Evolutionary conservation across 73 alveolate genomes (phyloP).

Genomic region (Tetrahymena thermophila): DNA sequence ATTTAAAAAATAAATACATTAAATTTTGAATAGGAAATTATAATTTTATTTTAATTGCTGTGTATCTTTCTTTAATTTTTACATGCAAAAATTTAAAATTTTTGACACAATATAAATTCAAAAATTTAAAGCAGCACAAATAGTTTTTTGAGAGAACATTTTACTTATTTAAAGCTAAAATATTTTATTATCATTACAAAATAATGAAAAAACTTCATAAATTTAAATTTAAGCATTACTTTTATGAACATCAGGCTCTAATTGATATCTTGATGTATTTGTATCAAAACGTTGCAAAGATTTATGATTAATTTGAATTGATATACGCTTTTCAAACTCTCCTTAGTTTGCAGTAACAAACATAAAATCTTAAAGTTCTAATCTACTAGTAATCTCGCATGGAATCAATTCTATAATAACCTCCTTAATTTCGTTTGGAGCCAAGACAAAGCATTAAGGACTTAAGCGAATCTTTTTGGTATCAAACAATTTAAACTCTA

Average conservation of each 20-base stretch:
- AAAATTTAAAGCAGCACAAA: neutral
- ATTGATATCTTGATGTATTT: neutral
- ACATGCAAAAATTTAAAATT: neutral
- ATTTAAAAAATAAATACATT: neutral
- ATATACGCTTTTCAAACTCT: neutral
- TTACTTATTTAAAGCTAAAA: neutral
- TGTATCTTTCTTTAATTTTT: neutral
- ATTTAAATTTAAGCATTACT: neutral
- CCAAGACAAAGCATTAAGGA: neutral
- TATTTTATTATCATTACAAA: too few species aligned
- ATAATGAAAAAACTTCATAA: neutral
- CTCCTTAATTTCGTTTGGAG: neutral
- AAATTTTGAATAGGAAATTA: too few species aligned
- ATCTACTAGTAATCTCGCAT: neutral
- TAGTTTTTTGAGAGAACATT: neutral
- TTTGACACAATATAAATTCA: neutral
- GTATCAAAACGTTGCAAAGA: neutral
- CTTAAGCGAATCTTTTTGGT: neutral
- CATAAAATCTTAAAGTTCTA: neutral
- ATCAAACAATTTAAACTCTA: neutral
- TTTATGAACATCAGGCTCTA: neutral
- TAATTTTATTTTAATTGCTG: neutral
- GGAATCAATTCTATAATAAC: neutral
- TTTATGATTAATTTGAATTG: neutral
- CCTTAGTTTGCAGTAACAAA: neutral